Conservation (phyloP, 176 grass and related monocot genomes). For the Zoysia japonica region DNA sequence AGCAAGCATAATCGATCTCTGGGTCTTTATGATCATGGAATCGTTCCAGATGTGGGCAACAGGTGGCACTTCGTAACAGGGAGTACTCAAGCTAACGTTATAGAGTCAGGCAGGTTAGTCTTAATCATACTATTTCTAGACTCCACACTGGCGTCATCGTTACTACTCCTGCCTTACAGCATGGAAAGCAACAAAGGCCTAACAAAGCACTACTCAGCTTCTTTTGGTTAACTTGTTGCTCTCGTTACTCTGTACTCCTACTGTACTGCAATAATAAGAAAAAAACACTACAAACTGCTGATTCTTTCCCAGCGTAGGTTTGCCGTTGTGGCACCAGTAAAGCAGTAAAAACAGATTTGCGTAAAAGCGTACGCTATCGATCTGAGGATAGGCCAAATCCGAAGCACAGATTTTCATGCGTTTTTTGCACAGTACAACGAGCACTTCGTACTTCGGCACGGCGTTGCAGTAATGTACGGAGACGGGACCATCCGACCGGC, state of each 20-base stretch:
- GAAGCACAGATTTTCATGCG: background rate
- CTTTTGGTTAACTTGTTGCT: background rate
- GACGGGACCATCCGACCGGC: too few relatives aligned
- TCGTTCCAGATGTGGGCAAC: background rate
- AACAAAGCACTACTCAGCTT: background rate
- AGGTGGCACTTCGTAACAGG: background rate
- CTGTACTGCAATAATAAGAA: too few relatives aligned
- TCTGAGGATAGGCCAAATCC: background rate
- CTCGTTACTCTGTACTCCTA: background rate
- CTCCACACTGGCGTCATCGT: background rate
- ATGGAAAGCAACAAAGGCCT: background rate
- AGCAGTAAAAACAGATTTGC: too few relatives aligned
- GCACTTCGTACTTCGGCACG: background rate
- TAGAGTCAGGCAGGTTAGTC: background rate
- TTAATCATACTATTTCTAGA: background rate
- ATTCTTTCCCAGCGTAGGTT: background rate
- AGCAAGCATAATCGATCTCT: too few relatives aligned
- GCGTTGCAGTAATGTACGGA: background rate
- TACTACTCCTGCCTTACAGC: background rate
- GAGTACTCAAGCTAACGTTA: background rate
- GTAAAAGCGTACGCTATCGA: too few relatives aligned
- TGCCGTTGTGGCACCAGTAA: too few relatives aligned
- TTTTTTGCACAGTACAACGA: background rate
- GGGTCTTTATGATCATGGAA: too few relatives aligned
- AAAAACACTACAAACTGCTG: background rate